phyloP scores from a whole-genome alignment of 352 stramenopile genomes.

The Pythium folliculosum region DNA sequence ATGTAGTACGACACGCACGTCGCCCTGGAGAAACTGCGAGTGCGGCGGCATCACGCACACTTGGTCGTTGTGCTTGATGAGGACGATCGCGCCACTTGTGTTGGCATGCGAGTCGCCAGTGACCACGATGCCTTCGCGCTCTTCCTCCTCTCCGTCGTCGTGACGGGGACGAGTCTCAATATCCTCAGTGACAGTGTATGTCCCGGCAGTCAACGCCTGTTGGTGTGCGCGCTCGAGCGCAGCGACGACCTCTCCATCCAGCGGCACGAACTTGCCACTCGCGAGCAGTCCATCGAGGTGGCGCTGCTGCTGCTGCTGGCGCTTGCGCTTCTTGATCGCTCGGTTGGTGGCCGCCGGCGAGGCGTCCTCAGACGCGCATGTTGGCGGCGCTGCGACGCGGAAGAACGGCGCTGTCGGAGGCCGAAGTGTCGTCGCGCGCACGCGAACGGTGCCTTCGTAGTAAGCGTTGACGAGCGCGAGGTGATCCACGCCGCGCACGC shows the following conservation, averaged over 20 bases:
- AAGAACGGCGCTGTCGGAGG: constrained; percentile 34
- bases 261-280: constrained; percentile 54
- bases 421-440: constrained; percentile 39
- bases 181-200: background rate
- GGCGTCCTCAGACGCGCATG: constrained; percentile 11
- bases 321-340: constrained; percentile 41
- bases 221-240: constrained; percentile 32
- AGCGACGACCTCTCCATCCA: constrained; percentile 27
- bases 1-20: constrained; percentile 30
- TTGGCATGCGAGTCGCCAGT: constrained; percentile 9
- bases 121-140: background rate
- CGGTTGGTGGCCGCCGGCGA: background rate
- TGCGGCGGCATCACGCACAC: constrained; percentile 24
- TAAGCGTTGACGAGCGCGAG: constrained; percentile 52
- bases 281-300: constrained; percentile 41
- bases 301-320: constrained; percentile 32
- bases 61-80: constrained; percentile 23
- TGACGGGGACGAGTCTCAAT: background rate
- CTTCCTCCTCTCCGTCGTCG: background rate
- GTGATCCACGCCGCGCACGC: constrained; percentile 41
- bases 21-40: constrained; percentile 25
- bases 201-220: background rate
- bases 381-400: background rate
- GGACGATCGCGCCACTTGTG: background rate
- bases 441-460: constrained; percentile 37